Evolutionary conservation across 208 protist species (phyloP), one percentile per base, ranked within the genome.

Genomic region (Tritrichomonas musculus): DNA sequence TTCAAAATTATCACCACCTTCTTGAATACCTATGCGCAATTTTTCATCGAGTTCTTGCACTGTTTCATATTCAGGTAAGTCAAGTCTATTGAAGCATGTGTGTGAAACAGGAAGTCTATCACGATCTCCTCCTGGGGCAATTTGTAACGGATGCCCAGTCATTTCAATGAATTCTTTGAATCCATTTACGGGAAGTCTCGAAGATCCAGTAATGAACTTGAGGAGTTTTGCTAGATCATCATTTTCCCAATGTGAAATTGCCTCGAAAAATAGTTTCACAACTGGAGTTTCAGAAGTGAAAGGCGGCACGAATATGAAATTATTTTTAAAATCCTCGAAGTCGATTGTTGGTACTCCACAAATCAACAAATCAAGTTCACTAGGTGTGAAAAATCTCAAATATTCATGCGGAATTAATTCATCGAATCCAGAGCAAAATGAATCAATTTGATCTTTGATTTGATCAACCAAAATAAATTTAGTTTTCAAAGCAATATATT

Each of bases 181-280:
- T 27, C 98, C 98, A 33, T 97, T 98, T 30, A 99, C 96, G 20
- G 98, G 98, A 39, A 99, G 97, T 94, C 98, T 98, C 22, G 97
- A 98, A 25, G 98, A 98, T 69, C 98, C 98, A 0, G 98, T 99
- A 8, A 98, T 97, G 95, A 99, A 99, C 96, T 99, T 98, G 27
- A 99, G 95, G 13, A 99, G 95, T 84, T 97, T 97, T 0, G 98
- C 97, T 17, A 96, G 93, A 93, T 98, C 97, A 94, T 97, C 96
- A 64, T 93, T 36, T 4, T 44, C 88, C 95, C 98, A 97, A 69
- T 95, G 94, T 20, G 96, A 93, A 22, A 99, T 96, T 0, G 96
- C 96, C 66, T 97, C 96, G 98, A 98, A 99, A 96, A 99, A 99
- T 98, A 98, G 99, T 20, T 97, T 96, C 25, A 99, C 97, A 93